Percentiles rank a stretch among this genome's conserved stretches.
Evolutionary conservation across 129 eudicot genomes (phyloP).

Genomic region (Escallonia herrerae): DNA sequence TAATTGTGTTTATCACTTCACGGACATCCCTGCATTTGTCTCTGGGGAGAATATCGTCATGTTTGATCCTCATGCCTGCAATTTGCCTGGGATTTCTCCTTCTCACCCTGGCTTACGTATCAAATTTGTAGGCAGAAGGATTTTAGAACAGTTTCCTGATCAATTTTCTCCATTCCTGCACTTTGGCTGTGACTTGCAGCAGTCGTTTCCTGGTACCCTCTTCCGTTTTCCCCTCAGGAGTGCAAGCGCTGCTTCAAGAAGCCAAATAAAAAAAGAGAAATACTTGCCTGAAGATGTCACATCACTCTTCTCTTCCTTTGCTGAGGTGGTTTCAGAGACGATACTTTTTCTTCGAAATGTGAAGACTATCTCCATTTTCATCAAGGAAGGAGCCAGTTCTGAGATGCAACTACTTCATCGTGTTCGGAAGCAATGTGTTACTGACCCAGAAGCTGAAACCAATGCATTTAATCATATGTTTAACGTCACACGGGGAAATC

Average conservation of each 20-base stretch:
- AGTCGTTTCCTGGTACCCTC: slow-evolving; percentile 88
- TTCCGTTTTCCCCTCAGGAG: slow-evolving; percentile 91
- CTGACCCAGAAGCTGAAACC: slow-evolving; percentile 53
- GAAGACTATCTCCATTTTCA: slow-evolving; percentile 65
- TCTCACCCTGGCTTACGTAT: slow-evolving; percentile 96
- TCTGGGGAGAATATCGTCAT: slow-evolving; percentile 94
- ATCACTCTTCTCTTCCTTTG: slow-evolving; percentile 82
- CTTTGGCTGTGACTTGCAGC: slow-evolving; percentile 90
- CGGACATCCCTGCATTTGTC: slow-evolving; percentile 89
- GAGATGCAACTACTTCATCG: slow-evolving; percentile 81
- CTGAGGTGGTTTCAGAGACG: slow-evolving; percentile 78
- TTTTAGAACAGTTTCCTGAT: slow-evolving; percentile 93
- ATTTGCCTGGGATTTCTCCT: slow-evolving; percentile 97
- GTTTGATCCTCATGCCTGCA: slow-evolving; percentile 96
- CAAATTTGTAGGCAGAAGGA: slow-evolving; percentile 69
- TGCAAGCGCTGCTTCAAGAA: slow-evolving; percentile 70
- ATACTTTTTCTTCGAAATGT: slow-evolving; percentile 87
- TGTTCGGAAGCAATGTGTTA: slow-evolving; percentile 49
- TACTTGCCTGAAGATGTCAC: slow-evolving; percentile 83
- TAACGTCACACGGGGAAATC: slow-evolving; percentile 47
- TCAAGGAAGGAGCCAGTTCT: slow-evolving; percentile 66
- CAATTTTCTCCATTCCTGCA: slow-evolving; percentile 95
- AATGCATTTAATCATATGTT: slow-evolving; percentile 53
- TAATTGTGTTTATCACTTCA: slow-evolving; percentile 93
- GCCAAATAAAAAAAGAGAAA: slow-evolving; percentile 89